Evolutionary conservation across 768 basidiomycete species (phyloP), one percentile per base, ranked within the genome.

Genomic region (Suillus spraguei): DNA sequence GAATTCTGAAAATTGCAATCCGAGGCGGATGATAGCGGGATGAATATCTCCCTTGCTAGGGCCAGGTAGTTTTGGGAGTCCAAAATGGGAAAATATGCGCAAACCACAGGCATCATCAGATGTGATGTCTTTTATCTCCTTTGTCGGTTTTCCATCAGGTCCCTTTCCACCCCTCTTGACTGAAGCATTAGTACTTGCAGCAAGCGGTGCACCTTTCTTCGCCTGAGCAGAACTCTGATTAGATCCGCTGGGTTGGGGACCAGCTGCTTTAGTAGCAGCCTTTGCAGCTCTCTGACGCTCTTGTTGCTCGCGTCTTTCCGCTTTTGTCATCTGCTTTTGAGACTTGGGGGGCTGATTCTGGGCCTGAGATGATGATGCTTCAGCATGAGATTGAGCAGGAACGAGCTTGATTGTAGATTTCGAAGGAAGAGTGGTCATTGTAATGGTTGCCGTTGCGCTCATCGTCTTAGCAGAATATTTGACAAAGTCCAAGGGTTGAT

Each of bases 1-100:
- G 79, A 99, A 98, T 68, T 91, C 89, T 9, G 93, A 87, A 77
- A 98, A 97, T 66, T 95, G 87, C 36, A 98, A 81, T 11, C 93
- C 96, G 10, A 98, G 86, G 60, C 91, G 83, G 63, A 95, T 80
- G 68, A 99, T 88, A 22, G 86, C 87, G 35, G 96, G 97, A 72
- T 99, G 97, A 46, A 99, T 91, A 70, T 94, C 90, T 44, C 92
- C 92, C 73, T 95, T 94, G 61, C 83, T 80, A 46, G 78, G 73
- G 68, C 71, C 69, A 20, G 74, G 73, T 36, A 78, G 72, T 68
- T 91, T 92, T 20, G 89, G 90, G 35, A 90, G 77, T 44, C 89
- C 91, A 75, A 95, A 95, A 76, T 94, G 94, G 49, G 91, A 88
- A 74, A 94, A 94, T 69, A 94, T 94, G 56, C 88, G 85, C 58